Conservation (phyloP, 2,329 filamentous ascomycete genomes). For the Salinomyces thailandicus region DNA sequence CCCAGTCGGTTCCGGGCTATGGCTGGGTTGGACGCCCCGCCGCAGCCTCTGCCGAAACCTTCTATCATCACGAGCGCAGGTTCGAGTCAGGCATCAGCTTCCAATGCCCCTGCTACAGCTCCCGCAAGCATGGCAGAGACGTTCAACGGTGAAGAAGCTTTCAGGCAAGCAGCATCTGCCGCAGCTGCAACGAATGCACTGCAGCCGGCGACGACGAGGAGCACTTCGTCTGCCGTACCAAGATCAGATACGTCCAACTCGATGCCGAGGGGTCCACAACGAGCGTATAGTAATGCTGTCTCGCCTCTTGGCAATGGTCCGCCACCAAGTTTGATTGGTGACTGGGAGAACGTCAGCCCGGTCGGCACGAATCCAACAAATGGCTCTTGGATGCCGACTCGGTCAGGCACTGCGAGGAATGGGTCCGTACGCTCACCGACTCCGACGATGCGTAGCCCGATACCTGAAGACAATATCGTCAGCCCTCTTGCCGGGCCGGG, state of each 20-base stretch:
- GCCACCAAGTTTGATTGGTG: slow-evolving; percentile 16
- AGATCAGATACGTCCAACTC: slow-evolving; percentile 8
- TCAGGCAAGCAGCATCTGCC: slow-evolving; percentile 8
- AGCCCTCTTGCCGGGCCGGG: slow-evolving; percentile 1
- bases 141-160: slow-evolving; percentile 20
- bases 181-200: slow-evolving; percentile 5
- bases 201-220: background rate
- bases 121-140: slow-evolving; percentile 9
- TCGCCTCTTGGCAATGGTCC: slow-evolving; percentile 12
- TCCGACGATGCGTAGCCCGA: background rate
- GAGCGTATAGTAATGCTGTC: slow-evolving; percentile 24
- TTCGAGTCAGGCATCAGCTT: background rate
- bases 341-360: slow-evolving; percentile 20
- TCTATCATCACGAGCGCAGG: slow-evolving; percentile 5
- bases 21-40: slow-evolving; percentile 26
- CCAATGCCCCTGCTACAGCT: slow-evolving; percentile 3
- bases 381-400: slow-evolving; percentile 2
- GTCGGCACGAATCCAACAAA: slow-evolving; percentile 8
- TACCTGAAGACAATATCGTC: slow-evolving; percentile 15
- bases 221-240: slow-evolving; percentile 1
- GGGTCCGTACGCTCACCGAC: slow-evolving; percentile 5
- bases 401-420: slow-evolving; percentile 7
- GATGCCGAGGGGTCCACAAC: slow-evolving; percentile 20
- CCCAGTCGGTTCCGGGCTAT: slow-evolving; percentile 27
- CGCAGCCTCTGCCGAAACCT: slow-evolving; percentile 7